Evolutionary conservation across 768 basidiomycete genomes (phyloP), one percentile per base, ranked within the genome.

Genomic region (Tulasnella sp.): DNA sequence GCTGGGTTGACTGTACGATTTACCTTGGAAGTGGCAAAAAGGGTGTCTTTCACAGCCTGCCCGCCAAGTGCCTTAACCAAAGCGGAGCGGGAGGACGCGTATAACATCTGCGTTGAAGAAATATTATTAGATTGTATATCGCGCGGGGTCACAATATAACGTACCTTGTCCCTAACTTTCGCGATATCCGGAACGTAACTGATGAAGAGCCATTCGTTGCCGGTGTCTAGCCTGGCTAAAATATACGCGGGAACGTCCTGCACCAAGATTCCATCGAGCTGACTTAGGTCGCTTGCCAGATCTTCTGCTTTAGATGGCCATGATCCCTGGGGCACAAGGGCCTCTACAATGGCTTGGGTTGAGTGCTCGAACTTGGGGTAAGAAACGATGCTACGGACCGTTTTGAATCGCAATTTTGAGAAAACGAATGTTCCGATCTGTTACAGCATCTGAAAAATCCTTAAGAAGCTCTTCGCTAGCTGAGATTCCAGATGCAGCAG

Each of bases 111-210:
- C 19, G 45, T 70, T 58, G 31, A 79, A 58, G 73, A 72, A 58
- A 42, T 31, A 11, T 17, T 34, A 68, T 17, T 9, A 52, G 37
- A 74, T 34, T 42, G 22, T 54, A 36, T 58, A 67, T 67, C 29
- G 42, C 40, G 68, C 31, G 40, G 67, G 71, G 31, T 68, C 6
- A 15, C 19, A 34, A 31, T 64, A 29, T 9, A 17, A 77, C 82
- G 78, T 79, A 90, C 93, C 89, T 96, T 96, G 83, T 92, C 89
- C 80, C 93, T 87, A 77, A 96, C 88, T 83, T 87, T 90, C 36
- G 94, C 92, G 25, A 86, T 81, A 78, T 96, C 94, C 0, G 94
- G 94, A 7, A 96, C 92, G 81, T 93, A 96, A 80, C 85, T 90
- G 77, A 94, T 86, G 8, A 87, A 86, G 42, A 93, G 84, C 93